These are phyloP conservation scores for Cutaneotrichosporon mucoides DNA, from an alignment of 1,284 basidiomycete species.

Conservation along the genomic window DNA sequence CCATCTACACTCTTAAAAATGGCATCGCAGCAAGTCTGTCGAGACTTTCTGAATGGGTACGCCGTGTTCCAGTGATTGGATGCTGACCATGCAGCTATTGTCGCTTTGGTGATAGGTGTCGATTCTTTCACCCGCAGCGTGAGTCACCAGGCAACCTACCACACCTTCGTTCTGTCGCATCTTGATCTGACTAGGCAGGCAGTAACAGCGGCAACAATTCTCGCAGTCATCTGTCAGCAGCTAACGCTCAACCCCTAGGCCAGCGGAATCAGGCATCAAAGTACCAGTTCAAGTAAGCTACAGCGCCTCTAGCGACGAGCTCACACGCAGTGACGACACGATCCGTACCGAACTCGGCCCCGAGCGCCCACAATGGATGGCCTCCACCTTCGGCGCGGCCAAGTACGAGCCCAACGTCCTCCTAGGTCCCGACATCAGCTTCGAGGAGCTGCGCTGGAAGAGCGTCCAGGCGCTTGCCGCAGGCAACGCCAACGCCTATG, in stretches of 20 bases:
- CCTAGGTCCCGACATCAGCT: conserved; percentile 65
- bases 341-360: conserved; percentile 33
- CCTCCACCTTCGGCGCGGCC: conserved; percentile 68
- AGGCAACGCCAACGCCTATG: conserved; percentile 17
- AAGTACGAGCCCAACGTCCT: conserved; percentile 72
- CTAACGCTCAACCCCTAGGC: conserved; percentile 26
- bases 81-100: conserved; percentile 24
- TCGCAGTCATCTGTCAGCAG: not conserved
- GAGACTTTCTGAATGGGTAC: conserved; percentile 17
- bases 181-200: not conserved
- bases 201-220: not conserved
- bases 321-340: conserved; percentile 30
- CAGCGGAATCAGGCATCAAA: conserved; percentile 7
- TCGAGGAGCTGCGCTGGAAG: conserved; percentile 73
- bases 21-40: conserved; percentile 11
- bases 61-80: not conserved
- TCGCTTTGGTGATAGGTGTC: conserved; percentile 35
- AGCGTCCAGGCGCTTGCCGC: conserved; percentile 55
- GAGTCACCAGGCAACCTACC: not conserved
- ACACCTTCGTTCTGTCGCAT: no score
- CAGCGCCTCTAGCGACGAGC: not conserved
- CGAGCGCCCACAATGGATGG: conserved; percentile 66
- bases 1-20: not conserved
- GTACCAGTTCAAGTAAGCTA: conserved; percentile 39
- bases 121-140: conserved; percentile 37